phyloP scores from a whole-genome alignment of 1,139 yeast species.

The Candida sojae region DNA sequence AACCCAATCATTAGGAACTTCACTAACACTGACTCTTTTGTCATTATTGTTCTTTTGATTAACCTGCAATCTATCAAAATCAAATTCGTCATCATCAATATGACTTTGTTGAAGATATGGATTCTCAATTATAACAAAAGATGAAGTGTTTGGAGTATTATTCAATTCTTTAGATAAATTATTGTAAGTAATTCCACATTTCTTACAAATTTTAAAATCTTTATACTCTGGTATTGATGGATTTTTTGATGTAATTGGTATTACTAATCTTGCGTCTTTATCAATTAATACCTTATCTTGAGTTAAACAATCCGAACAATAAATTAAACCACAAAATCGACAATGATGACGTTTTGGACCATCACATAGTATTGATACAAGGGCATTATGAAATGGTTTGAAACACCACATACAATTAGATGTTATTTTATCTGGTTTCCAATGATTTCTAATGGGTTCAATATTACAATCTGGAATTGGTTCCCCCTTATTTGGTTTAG shows the following conservation, averaged over 20 bases:
- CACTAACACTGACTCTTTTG: conserved; percentile 14
- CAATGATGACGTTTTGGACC: conserved; percentile 38
- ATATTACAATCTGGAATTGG: conserved; percentile 1
- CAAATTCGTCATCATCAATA: background rate
- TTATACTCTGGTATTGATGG: background rate
- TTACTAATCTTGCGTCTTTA: conserved; percentile 35
- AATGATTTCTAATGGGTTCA: conserved; percentile 45
- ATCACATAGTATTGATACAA: conserved; percentile 12
- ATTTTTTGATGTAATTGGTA: conserved; percentile 31
- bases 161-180: conserved; percentile 19
- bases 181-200: conserved; percentile 37
- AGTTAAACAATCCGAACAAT: conserved; percentile 37
- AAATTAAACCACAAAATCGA: conserved; percentile 44
- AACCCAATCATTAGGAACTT: conserved; percentile 44
- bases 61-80: background rate
- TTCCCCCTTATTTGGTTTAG: background rate
- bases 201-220: conserved; percentile 34
- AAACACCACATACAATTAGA: conserved; percentile 47
- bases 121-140: conserved; percentile 41
- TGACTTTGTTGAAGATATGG: conserved; percentile 27
- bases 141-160: conserved; percentile 13
- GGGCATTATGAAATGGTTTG: conserved; percentile 34
- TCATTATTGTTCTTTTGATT: background rate
- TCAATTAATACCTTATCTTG: conserved; percentile 30
- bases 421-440: conserved; percentile 42